Evolutionary conservation across 177 flowering plant species (phyloP), one percentile per base, ranked within the genome.

Genomic region (Vitis hybrid): DNA sequence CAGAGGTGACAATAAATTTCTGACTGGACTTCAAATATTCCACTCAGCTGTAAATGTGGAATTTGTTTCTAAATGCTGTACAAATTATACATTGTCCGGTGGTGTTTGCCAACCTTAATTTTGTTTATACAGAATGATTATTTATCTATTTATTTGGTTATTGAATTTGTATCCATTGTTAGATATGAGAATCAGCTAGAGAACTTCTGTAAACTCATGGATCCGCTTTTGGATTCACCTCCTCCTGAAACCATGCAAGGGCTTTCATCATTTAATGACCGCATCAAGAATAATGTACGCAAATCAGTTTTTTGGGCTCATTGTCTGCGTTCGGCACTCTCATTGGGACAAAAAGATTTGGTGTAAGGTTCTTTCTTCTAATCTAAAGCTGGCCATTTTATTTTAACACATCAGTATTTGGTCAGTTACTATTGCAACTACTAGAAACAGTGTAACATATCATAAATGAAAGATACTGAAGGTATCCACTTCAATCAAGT

Each of bases 121-220:
- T 39, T 29, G 60, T 48, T 19, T 22, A 29, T 39, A 4, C 59
- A 12, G 14, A 65, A 45, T 31, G 16, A n/a, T 13, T 7, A 16
- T 19, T 10, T 16, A 26, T 26, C 29, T 20, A n/a, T 56, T 57
- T 68, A n/a, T 11, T 49, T 68, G 58, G 64, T 10, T 65, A 29
- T 18, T 60, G 33, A 58, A 20, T 62, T 56, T 15, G 63, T 51
- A 8, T 70, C 39, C 7, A 19, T 64, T 50, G 11, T 10, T 71
- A 94, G 98, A 81, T 95, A 91, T 59, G 99, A 93, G 79, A 69
- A 68, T 62, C 93, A 91, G 81, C 80, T 95, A 16, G 86, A 87
- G 80, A 86, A 71, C 39, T 95, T 90, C 78, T 88, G 96, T 70
- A 74, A 84, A 72, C 85, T 95, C 72, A 83, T 95, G 92, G 98